Evolutionary conservation across 2,329 filamentous ascomycete genomes (phyloP), one percentile per base, ranked within the genome.

Genomic region (Arthroderma sp.): DNA sequence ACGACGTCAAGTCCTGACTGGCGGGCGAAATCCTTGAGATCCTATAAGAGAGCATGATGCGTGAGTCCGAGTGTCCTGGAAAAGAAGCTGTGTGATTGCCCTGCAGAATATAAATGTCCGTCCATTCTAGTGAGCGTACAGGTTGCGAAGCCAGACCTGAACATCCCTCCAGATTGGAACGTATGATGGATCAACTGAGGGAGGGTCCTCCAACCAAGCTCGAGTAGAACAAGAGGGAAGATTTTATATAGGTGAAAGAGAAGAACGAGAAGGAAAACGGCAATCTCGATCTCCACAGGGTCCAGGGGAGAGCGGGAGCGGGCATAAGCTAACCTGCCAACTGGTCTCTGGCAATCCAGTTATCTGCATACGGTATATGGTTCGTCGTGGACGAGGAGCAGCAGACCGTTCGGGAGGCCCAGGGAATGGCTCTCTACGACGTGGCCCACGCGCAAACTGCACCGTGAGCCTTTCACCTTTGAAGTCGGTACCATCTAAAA

Each of bases 1-100:
- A 98, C 93, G 64, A 98, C 93, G 73, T 97, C 93, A 74, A 95
- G 82, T 74, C 90, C 90, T 73, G 91, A 94, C 74, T 94, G 88
- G 71, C 93, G 90, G 62, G 93, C 93, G 76, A 98, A 98, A 74
- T 98, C 93, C 87, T 98, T 98, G 56, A 98, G 84, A 76, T 98
- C 93, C 93, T 98, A 90, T 77, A 78, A 84, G 80, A 80, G 75
- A 82, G 81, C 82, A 54, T 65, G 19, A 57, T 47, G 81, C 80
- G 86, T 93, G 88, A 91, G 87, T 90, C 77, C 81, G 73, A 77
- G 33, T 37, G 25, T 25, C 37, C 51, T 37, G 37, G 31, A 39
- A 54, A 47, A 9, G 21, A 47, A 23, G 41, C 8, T 47, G 41
- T 47, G 8, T 47, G 41, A 41, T 41, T 41, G 3, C 28, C 9